These are phyloP conservation scores for Anastatica hierochuntica DNA, from an alignment of 345 rosid genomes.

Conservation along the genomic window DNA sequence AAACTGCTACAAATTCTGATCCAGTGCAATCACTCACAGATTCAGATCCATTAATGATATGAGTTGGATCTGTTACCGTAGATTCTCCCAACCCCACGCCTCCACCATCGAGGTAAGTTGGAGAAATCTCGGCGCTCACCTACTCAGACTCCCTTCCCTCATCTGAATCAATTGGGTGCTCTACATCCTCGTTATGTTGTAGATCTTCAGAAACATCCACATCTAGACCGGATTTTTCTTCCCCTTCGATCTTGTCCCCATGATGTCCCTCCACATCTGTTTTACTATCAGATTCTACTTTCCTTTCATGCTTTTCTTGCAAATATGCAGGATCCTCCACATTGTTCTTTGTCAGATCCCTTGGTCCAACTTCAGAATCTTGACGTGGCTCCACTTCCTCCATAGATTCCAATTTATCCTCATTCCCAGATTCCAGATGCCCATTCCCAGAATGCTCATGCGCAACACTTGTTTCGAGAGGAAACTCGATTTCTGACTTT, in stretches of 20 bases:
- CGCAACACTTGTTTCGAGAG: constrained; percentile 1
- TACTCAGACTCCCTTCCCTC: constrained; percentile 10
- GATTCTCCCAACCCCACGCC: constrained; percentile 9
- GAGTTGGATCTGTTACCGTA: constrained; percentile 12
- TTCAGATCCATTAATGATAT: constrained; percentile 11
- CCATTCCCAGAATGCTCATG: constrained; percentile 6
- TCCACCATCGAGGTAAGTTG: constrained; percentile 5
- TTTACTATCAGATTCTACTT: constrained; percentile 13
- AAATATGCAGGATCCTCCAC: background rate
- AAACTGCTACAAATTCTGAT: constrained; percentile 19
- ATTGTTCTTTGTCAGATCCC: constrained; percentile 12
- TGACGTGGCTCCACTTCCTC: constrained; percentile 15
- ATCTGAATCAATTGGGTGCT: constrained; percentile 11
- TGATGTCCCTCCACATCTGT: constrained; percentile 16
- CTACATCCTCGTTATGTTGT: constrained; percentile 5
- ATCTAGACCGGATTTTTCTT: constrained; percentile 15
- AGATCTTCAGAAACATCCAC: constrained; percentile 14
- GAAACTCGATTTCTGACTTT: constrained; percentile 5
- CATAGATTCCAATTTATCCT: constrained; percentile 15
- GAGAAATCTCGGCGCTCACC: constrained; percentile 13
- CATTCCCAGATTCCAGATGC: too few relatives aligned
- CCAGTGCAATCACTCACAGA: constrained; percentile 6
- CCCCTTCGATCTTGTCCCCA: background rate
- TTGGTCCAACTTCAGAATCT: constrained; percentile 18
- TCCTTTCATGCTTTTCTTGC: constrained; percentile 15